Evolutionary conservation across 129 eudicot species (phyloP), one percentile per base, ranked within the genome.

Genomic region (Flaveria trinervia): DNA sequence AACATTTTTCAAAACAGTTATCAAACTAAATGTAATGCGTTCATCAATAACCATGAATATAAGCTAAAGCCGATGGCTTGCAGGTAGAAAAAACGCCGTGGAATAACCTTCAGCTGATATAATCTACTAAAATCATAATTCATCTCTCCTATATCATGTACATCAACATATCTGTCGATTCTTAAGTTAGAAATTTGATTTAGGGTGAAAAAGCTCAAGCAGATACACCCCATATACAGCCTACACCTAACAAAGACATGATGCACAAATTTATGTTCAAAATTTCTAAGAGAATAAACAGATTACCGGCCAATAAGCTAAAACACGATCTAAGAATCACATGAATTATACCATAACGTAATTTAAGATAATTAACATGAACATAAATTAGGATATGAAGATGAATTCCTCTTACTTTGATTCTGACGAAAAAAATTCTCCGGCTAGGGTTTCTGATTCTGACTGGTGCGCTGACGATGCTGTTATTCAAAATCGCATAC

Each of bases 371-470:
- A 14, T 36, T 61, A 26, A 15, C 7, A 57, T 41, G 55, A 57
- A 41, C 26, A 57, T 43, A 44, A 55, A 9, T 57, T 16, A 57
- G 57, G 20, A 46, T 28, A 51, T n/a, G 17, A 72, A 1, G 66
- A 36, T 52, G 28, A 30, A 72, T 17, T 17, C 18, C 6, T 54
- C 76, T 36, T 72, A 54, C 54, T 17, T 75, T 28, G 18, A 64
- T 28, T 45, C 46, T 17, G 62, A 49, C 14, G 60, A 48, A 48
- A 45, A 45, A 30, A 48, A 1, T 7, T 8, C 62, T 62, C 71
- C 39, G 30, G 48, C 71, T 75, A 75, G 79, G 79, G 79, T 64
- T 75, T 62, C 62, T 28, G 71, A 64, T 61, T 22, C 41, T 6
- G 55, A 17, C 39, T 46, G 26, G 15, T 44, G 41, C 41, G 39